Evolutionary conservation across 2,329 filamentous ascomycete species (phyloP), one percentile per base, ranked within the genome.

Genomic region (Calonectria fujianensis): DNA sequence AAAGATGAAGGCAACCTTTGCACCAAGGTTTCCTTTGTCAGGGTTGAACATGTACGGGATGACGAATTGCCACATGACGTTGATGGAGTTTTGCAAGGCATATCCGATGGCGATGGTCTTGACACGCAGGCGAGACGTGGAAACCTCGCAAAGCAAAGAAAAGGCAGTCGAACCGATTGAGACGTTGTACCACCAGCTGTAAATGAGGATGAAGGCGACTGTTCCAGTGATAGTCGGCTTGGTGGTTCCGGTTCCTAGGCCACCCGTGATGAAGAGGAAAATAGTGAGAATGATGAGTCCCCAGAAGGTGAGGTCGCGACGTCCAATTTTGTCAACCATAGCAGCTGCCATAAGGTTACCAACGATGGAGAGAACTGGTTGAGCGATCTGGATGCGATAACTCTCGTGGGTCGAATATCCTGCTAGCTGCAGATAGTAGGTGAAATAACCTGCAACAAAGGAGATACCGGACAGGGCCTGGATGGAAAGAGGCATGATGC

Each of bases 21-120:
- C 76, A 3, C 75, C 73, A 0, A 78, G 65, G 50, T 78, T 78
- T 8, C 61, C 70, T 24, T 78, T 29, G 29, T 75, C 76, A 1
- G 75, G 73, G 24, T 78, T 78, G 50, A 78, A 75, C 68, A 78
- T 71, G 54, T 70, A 77, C 2, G 76, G 76, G 14, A 77, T 70
- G 13, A 78, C 73, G 35, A 74, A 76, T 16, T 70, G 69, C 75
- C 72, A 77, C 74, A 76, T 76, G 65, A 75, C 70, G 59, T 75
- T 76, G 61, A 77, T 68, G 61, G 67, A 61, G 54, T 69, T 75
- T 51, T 76, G 72, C 8, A 72, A 20, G 0, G 76, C 69, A 27
- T 69, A 69, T 9, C 70, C 76, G n/a, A 78, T 75, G 27, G 76
- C 73, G 16, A 78, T 71, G 1, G 76, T 78, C 73, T 76, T 76